These are phyloP conservation scores for Globisporangium ultimum DNA, from an alignment of 352 stramenopile genomes.

Conservation along the genomic window DNA sequence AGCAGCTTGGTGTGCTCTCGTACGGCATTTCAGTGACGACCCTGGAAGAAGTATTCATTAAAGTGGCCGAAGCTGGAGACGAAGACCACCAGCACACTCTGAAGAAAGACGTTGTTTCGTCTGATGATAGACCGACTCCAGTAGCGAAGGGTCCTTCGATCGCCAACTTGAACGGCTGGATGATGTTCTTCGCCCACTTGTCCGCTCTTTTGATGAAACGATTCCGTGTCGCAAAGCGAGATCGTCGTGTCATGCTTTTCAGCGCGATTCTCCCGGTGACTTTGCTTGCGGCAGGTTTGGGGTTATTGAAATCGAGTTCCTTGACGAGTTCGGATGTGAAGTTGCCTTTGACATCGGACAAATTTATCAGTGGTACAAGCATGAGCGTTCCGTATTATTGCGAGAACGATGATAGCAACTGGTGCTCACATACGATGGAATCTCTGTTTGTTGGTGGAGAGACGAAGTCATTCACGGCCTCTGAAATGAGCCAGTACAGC, in stretches of 20 bases:
- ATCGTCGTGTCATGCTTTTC: conserved; percentile 89
- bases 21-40: too few species aligned
- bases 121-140: too few species aligned
- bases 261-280: conserved; percentile 69
- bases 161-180: too few species aligned
- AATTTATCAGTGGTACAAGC: conserved; percentile 24
- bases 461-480: conserved; percentile 22
- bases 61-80: too few species aligned
- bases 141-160: too few species aligned
- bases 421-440: conserved; percentile 42
- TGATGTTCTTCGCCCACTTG: conserved; percentile 84
- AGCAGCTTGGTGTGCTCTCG: too few species aligned
- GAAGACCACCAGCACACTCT: too few species aligned
- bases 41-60: too few species aligned
- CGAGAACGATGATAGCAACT: conserved; percentile 36
- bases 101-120: too few species aligned
- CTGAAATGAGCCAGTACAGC: conserved; percentile 3
- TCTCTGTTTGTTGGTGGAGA: conserved; percentile 29
- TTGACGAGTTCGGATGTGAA: conserved; percentile 47
- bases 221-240: conserved; percentile 86
- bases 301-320: conserved; percentile 61
- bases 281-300: conserved; percentile 55
- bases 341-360: conserved; percentile 30
- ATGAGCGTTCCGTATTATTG: conserved; percentile 51
- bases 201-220: conserved; percentile 88